Base-by-base conservation (phyloP, 208 protist species). In the Trypanosoma lewisi region DNA sequence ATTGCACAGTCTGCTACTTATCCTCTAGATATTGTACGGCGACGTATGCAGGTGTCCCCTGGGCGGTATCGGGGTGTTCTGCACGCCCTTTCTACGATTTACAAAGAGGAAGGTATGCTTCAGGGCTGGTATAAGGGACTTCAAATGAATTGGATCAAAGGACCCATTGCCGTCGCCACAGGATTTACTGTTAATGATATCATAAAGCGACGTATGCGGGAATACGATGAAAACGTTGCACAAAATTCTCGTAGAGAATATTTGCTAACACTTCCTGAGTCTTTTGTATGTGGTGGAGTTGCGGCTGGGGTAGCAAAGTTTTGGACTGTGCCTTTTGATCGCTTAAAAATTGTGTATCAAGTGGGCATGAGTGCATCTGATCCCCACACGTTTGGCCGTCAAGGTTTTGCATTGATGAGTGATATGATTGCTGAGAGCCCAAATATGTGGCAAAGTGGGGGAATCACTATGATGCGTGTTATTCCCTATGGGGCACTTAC, bases 71-170 rank as follows among this genome's bases (percentile, higher is more conserved):
- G 62, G 31, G 78, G 86, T 53, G 74, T 96, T 34, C 28, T 78
- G 6, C 33, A 87, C 34, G 87, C 88, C 14, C 67, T 96, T 19
- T 34, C 17, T 23, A 70, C 50, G 39, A 85, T 96, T 25, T 82
- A 87, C 58, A 75, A 73, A 45, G 87, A 93, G 53, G 87, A 96
- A 54, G 91, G 91, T 12, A 53, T 91, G 11, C 53, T 73, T 25
- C 79, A 87, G 33, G 90, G 85, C 2, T 84, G 92, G 55, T 97
- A 96, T 68, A 94, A 94, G 52, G 93, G 93, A 0, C 83, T 97
- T 37, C 73, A 80, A 27, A 96, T 97, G 91, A 97, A 97, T 80
- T 97, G 90, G 90, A 95, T 97, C 63, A 97, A 97, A 44, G 93
- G 93, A 0, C 93, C 93, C 31, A 90, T 97, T 53, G 90, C 93